Conservation (phyloP, 2,329 filamentous ascomycete genomes). For the Claviceps humidiphila region DNA sequence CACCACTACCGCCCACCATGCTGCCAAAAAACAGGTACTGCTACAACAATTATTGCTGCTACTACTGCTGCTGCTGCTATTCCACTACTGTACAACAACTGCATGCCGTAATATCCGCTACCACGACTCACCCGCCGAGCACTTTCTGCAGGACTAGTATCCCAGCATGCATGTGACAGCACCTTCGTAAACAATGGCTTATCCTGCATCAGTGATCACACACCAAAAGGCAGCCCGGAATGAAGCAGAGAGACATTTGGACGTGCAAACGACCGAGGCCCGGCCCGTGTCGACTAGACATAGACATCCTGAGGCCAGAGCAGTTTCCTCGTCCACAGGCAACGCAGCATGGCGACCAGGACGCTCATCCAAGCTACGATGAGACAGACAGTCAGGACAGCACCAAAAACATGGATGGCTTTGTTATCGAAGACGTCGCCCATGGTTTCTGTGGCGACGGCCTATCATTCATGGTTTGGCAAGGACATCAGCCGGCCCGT, state of each 20-base stretch:
- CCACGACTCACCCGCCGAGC: background rate
- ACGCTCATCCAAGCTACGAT: constrained; percentile 57
- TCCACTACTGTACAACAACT: no score
- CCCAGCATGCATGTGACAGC: background rate
- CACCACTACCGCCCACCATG: no score
- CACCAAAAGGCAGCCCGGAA: constrained; percentile 2
- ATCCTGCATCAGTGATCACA: background rate
- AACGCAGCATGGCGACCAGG: constrained; percentile 55
- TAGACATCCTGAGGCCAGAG: constrained; percentile 55
- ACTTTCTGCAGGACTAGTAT: background rate
- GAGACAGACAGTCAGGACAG: constrained; percentile 51
- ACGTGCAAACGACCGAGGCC: background rate
- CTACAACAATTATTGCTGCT: no score
- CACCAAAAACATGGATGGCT: constrained; percentile 53
- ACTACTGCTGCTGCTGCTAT: background rate
- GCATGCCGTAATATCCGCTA: no score
- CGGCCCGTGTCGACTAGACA: constrained; percentile 4
- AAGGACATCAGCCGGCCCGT: background rate
- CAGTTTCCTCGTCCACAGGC: constrained; percentile 53
- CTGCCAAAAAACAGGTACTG: no score
- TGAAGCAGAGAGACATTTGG: constrained; percentile 2
- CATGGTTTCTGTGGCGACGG: constrained; percentile 62
- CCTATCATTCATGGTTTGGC: constrained; percentile 9
- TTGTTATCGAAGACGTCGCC: constrained; percentile 45
- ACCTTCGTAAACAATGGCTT: background rate